Conservation (phyloP, 371 early-diverging fungal genomes). For the Mucor piriformis region DNA sequence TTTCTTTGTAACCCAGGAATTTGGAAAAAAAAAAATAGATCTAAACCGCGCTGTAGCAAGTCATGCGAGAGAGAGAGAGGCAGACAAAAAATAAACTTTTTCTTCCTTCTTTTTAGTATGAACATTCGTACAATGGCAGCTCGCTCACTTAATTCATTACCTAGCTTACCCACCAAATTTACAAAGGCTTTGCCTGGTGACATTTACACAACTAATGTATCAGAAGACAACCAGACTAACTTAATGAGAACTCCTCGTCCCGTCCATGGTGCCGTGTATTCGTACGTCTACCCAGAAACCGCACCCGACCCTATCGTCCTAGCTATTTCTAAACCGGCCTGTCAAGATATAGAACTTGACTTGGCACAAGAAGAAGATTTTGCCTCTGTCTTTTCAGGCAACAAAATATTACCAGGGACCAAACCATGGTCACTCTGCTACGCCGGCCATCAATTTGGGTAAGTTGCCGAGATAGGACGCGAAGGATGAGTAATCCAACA, state of each 20-base stretch:
- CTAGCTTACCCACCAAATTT: conserved; percentile 34
- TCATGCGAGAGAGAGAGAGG: too few species aligned
- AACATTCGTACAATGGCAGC: conserved; percentile 10
- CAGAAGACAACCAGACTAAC: conserved; percentile 18
- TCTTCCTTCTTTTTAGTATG: neutral
- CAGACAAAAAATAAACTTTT: neutral
- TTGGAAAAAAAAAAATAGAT: too few species aligned
- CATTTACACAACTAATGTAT: conserved; percentile 26
- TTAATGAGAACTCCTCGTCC: conserved; percentile 51
- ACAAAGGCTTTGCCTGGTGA: conserved; percentile 42
- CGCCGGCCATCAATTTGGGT: conserved; percentile 92
- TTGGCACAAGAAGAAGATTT: conserved; percentile 20
- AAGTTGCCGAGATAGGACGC: too few species aligned
- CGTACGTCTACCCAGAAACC: conserved; percentile 61
- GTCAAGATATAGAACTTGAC: conserved; percentile 49
- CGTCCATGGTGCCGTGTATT: conserved; percentile 64
- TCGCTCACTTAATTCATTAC: conserved; percentile 23
- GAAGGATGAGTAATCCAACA: neutral
- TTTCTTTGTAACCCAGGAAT: too few species aligned
- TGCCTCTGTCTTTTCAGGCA: conserved; percentile 49
- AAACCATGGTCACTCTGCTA: conserved; percentile 86
- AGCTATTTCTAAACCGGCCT: conserved; percentile 43
- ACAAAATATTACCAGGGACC: conserved; percentile 47
- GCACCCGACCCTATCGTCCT: conserved; percentile 49
- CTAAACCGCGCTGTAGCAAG: too few species aligned